A percentile compares a stretch with the other conserved stretches of the same genome.
These are phyloP conservation scores for Penstemon newberryi DNA, from an alignment of 257 asterid genomes.

Conservation along the genomic window DNA sequence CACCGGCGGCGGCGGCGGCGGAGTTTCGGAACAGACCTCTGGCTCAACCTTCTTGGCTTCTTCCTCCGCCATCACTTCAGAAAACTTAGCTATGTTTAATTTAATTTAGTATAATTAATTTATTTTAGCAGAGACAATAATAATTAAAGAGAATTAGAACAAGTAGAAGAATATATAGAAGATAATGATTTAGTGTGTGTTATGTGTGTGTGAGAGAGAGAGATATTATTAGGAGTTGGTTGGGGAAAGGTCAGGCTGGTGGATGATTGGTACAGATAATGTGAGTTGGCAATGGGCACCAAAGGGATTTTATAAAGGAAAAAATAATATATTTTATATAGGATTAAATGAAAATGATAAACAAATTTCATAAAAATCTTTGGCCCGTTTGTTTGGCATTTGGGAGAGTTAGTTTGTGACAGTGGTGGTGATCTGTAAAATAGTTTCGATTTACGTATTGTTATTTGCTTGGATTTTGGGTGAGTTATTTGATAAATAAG, in stretches of 20 bases:
- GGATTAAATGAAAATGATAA: too few relatives aligned
- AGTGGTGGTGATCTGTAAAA: too few relatives aligned
- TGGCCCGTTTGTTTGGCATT: too few relatives aligned
- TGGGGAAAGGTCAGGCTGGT: slow-evolving; percentile 46
- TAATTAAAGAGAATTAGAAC: neutral
- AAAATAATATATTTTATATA: too few relatives aligned
- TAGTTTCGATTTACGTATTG: too few relatives aligned
- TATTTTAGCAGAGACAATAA: neutral
- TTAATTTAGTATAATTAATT: neutral
- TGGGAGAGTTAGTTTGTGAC: too few relatives aligned
- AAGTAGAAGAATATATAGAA: slow-evolving; percentile 22
- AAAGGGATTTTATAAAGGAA: neutral
- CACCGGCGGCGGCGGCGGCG: slow-evolving; percentile 22
- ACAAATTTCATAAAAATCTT: too few relatives aligned
- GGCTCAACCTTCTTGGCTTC: slow-evolving; percentile 52
- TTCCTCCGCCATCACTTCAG: slow-evolving; percentile 56
- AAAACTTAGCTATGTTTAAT: slow-evolving; percentile 27
- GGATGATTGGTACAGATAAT: slow-evolving; percentile 28
- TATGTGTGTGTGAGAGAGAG: slow-evolving; percentile 14
- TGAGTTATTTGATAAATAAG: too few relatives aligned
- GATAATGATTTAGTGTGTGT: slow-evolving; percentile 27
- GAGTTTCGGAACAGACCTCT: slow-evolving; percentile 34
- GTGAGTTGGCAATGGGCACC: slow-evolving; percentile 28
- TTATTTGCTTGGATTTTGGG: too few relatives aligned
- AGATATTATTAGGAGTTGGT: slow-evolving; percentile 32